These are phyloP conservation scores for Bolboschoenoplectus hybrid DNA, from an alignment of 202 grass and related monocot species.

Conservation along the genomic window DNA sequence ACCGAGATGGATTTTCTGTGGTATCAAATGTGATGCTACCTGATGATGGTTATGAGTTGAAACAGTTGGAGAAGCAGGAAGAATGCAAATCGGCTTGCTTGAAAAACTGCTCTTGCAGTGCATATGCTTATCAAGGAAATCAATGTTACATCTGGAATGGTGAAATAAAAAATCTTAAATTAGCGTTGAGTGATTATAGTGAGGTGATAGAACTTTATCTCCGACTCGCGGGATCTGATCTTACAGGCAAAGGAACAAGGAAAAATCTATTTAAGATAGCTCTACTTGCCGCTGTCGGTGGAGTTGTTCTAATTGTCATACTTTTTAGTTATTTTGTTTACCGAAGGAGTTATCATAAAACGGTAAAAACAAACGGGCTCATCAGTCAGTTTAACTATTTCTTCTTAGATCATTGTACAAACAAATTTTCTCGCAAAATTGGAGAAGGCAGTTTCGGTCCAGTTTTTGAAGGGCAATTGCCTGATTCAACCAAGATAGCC, in stretches of 20 bases:
- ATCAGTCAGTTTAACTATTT: constrained; percentile 56
- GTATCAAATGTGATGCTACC: constrained; percentile 23
- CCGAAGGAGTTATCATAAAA: constrained; percentile 14
- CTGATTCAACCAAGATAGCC: constrained; percentile 52
- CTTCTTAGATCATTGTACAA: constrained; percentile 48
- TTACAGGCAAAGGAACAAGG: background rate
- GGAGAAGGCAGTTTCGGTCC: constrained; percentile 64
- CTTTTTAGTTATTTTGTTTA: constrained; percentile 36
- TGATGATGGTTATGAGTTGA: background rate
- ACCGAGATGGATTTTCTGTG: constrained; percentile 32
- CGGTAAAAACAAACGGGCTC: constrained; percentile 33
- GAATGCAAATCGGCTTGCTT: constrained; percentile 48
- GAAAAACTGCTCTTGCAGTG: constrained; percentile 57
- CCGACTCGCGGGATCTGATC: constrained; percentile 58
- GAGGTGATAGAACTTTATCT: constrained; percentile 44
- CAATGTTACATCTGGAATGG: constrained; percentile 53
- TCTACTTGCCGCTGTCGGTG: constrained; percentile 29
- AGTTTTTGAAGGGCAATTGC: constrained; percentile 58
- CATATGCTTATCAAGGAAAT: constrained; percentile 47
- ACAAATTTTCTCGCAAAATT: constrained; percentile 62
- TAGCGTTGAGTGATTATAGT: constrained; percentile 23
- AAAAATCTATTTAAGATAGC: constrained; percentile 44
- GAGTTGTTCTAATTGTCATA: constrained; percentile 34
- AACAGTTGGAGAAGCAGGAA: constrained; percentile 7
- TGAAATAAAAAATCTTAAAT: constrained; percentile 48